A percentile compares a stretch with the other conserved stretches of the same genome.
phyloP scores from a whole-genome alignment of 1,284 basidiomycete genomes.

The Ustilago trichophora region DNA sequence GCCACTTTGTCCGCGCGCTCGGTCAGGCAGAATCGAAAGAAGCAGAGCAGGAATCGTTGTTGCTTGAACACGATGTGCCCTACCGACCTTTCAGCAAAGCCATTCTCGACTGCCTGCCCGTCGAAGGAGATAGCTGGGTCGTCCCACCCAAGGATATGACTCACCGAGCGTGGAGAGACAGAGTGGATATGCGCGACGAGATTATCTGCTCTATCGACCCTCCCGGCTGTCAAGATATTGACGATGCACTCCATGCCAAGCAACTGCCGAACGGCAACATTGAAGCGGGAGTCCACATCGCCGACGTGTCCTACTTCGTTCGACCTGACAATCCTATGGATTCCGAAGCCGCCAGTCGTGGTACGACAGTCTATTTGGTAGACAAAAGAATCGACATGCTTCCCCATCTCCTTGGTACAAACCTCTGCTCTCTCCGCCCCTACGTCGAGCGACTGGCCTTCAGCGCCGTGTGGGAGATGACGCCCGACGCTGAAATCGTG shows the following conservation, averaged over 20 bases:
- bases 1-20: conserved; percentile 93
- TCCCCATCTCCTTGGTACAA: conserved; percentile 91
- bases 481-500: conserved; percentile 78
- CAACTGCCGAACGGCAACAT: conserved; percentile 90
- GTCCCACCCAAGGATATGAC: conserved; percentile 79
- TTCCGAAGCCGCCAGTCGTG: conserved; percentile 89
- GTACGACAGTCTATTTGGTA: conserved; percentile 97
- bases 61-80: conserved; percentile 95
- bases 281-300: conserved; percentile 98
- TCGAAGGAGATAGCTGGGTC: conserved; percentile 89
- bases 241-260: conserved; percentile 96
- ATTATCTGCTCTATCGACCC: conserved; percentile 97
- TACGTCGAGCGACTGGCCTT: conserved; percentile 95
- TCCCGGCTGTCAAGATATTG: conserved; percentile 96
- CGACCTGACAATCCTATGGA: conserved; percentile 95
- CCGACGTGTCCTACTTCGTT: conserved; percentile 97
- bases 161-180: conserved; percentile 78
- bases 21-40: conserved; percentile 93
- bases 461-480: conserved; percentile 89
- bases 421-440: conserved; percentile 91
- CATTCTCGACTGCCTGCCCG: conserved; percentile 88
- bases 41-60: conserved; percentile 91
- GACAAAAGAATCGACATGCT: conserved; percentile 99
- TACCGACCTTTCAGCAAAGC: conserved; percentile 96
- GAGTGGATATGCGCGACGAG: conserved; percentile 87